Percentiles rank a stretch among this genome's conserved stretches.
phyloP scores from a whole-genome alignment of 495 filamentous ascomycete species.

The Daldinia concentrica region DNA sequence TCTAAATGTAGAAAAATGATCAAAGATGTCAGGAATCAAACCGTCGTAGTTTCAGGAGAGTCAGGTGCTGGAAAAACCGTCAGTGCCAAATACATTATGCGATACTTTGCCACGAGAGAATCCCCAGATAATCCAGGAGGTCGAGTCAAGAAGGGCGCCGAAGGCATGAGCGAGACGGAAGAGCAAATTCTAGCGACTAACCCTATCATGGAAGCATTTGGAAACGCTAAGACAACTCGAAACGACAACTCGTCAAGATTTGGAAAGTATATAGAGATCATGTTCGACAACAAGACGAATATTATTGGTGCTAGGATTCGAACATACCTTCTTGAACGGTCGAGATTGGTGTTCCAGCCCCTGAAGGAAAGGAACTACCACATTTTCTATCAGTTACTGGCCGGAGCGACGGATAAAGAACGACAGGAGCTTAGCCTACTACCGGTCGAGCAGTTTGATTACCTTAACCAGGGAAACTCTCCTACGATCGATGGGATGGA shows the following conservation, averaged over 20 bases:
- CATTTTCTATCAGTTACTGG: slow-evolving; percentile 97
- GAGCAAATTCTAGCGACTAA: slow-evolving; percentile 98
- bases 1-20: slow-evolving; percentile 83
- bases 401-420: slow-evolving; percentile 89
- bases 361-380: slow-evolving; percentile 98
- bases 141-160: slow-evolving; percentile 78
- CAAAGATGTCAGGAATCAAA: slow-evolving; percentile 94
- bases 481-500: slow-evolving; percentile 95
- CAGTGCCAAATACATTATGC: slow-evolving; percentile 99
- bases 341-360: slow-evolving; percentile 97
- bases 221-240: slow-evolving; percentile 97
- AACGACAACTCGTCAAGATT: slow-evolving; percentile 99
- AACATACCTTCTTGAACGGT: slow-evolving; percentile 94
- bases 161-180: slow-evolving; percentile 97
- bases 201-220: slow-evolving; percentile 99
- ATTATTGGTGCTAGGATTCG: slow-evolving; percentile 98
- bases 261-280: slow-evolving; percentile 99
- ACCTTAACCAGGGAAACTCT: slow-evolving; percentile 93
- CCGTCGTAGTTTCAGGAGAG: slow-evolving; percentile 97
- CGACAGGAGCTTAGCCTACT: slow-evolving; percentile 78
- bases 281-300: slow-evolving; percentile 95
- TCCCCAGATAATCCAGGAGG: slow-evolving; percentile 87
- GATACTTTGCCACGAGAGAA: slow-evolving; percentile 98
- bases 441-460: slow-evolving; percentile 90
- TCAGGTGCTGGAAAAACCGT: slow-evolving; percentile 99